Conservation (phyloP, 192 early-diverging fungal genomes). For the Radiomyces spectabilis region DNA sequence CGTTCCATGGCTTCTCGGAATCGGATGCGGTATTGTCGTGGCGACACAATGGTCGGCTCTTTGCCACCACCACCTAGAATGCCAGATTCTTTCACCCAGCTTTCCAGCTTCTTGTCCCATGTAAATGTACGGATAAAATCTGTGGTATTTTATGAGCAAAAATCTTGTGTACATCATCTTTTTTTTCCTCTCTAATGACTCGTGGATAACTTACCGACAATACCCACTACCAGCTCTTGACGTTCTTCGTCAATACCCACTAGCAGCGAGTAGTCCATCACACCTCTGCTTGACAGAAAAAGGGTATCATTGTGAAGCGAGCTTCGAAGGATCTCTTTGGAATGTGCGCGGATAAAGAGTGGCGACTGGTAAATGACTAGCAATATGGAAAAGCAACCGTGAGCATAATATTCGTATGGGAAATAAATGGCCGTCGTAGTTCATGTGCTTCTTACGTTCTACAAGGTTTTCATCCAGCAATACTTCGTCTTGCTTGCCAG, state of each 20-base stretch:
- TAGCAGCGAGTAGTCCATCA: conserved; percentile 97
- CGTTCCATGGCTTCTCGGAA: conserved; percentile 93
- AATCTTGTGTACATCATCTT: neutral
- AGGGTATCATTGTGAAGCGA: conserved; percentile 92
- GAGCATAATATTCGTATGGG: neutral
- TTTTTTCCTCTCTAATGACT: neutral
- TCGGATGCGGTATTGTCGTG: conserved; percentile 86
- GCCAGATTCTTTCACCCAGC: conserved; percentile 94
- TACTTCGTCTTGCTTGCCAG: conserved; percentile 79
- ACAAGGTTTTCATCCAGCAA: conserved; percentile 91
- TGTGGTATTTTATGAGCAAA: conserved; percentile 1
- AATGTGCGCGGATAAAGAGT: conserved; percentile 85
- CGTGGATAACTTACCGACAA: conserved; percentile 61
- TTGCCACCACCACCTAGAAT: conserved; percentile 89
- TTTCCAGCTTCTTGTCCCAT: conserved; percentile 98
- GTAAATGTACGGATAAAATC: conserved; percentile 98
- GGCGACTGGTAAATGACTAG: conserved; percentile 78
- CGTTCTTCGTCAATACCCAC: conserved; percentile 86
- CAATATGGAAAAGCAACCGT: neutral
- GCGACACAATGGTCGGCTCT: conserved; percentile 94
- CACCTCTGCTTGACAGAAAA: conserved; percentile 87
- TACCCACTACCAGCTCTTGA: conserved; percentile 92
- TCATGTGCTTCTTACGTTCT: conserved; percentile 47
- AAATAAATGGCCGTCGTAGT: no score
- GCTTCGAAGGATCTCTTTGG: conserved; percentile 75